Evolutionary conservation across 768 basidiomycete species (phyloP), one percentile per base, ranked within the genome.

Genomic region (Lentinula lateritia): DNA sequence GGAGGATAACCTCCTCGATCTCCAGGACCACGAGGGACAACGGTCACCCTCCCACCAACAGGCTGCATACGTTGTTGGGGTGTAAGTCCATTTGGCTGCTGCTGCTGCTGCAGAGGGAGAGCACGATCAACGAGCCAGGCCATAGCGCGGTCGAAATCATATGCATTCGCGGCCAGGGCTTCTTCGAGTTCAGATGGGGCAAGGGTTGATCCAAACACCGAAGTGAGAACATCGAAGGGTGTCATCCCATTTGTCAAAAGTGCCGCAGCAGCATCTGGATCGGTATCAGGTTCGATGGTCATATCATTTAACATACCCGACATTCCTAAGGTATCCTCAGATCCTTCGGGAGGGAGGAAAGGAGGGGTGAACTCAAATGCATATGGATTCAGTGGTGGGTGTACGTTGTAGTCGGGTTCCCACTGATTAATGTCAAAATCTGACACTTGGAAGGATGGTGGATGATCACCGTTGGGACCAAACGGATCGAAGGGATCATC

Each of bases 61-160:
- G 81, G 73, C 67, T 88, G 86, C 69, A 86, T 76, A 62, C 84
- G 76, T 20, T 79, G 71, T 20, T n/a, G 41, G 18, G 58, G 5
- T 23, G 20, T 16, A 12, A 13, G 5, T 28, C 39, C 39, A 23
- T 41, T 38, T 23, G 43, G 55, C 16, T 48, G 45, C 16, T 60
- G 48, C 67, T 82, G 79, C 52, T 79, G 75, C 50, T 83, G 78
- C 6, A 74, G 71, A 39, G 83, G 84, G 38, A 81, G 74, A 12
- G 80, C 80, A 52, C 88, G 86, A 65, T 96, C 92, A 50, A 98
- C 83, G 45, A 99, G 84, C 86, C 90, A 93, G 1, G 89, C 92
- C 92, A 98, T 98, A 12, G 97, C 90, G 43, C 83, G 83, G 68
- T 99, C 97, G 71, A 99, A 98, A 67, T 99, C 96, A 70, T 92